phyloP scores from a whole-genome alignment of 257 asterid genomes.

The Solanum verrucosum region DNA sequence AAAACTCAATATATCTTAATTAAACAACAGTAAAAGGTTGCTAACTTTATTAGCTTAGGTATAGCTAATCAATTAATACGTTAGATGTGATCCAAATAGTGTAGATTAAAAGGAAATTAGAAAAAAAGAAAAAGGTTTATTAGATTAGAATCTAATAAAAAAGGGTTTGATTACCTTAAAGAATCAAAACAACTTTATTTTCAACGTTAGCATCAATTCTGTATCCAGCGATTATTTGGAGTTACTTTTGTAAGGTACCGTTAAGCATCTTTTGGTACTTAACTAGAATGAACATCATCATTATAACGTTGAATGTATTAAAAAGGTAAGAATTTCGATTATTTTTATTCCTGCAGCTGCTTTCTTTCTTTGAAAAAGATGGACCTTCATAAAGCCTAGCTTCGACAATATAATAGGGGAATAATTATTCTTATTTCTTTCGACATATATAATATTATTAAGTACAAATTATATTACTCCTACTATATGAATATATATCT shows the following conservation, averaged over 20 bases:
- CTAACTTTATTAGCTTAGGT: not conserved
- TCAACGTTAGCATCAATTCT: constrained; percentile 3
- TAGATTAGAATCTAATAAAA: not conserved
- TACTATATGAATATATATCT: not conserved
- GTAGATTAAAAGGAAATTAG: not conserved
- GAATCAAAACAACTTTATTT: not conserved
- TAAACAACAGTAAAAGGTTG: not conserved
- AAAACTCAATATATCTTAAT: not conserved
- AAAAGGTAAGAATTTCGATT: not conserved
- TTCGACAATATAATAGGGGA: not conserved
- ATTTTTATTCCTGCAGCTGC: not conserved
- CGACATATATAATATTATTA: not conserved
- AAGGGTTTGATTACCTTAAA: not conserved
- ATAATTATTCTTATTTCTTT: not conserved
- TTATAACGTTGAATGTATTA: not conserved
- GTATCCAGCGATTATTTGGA: not conserved
- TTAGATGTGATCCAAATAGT: not conserved
- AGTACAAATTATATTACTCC: not conserved
- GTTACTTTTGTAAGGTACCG: constrained; percentile 2
- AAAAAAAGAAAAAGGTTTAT: not conserved
- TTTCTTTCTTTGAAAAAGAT: not conserved
- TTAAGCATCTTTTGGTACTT: not conserved
- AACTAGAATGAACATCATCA: not conserved
- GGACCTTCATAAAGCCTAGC: not conserved
- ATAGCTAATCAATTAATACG: not conserved